Conservation (phyloP, 805 yeast species). For the Naumovozyma baii region DNA sequence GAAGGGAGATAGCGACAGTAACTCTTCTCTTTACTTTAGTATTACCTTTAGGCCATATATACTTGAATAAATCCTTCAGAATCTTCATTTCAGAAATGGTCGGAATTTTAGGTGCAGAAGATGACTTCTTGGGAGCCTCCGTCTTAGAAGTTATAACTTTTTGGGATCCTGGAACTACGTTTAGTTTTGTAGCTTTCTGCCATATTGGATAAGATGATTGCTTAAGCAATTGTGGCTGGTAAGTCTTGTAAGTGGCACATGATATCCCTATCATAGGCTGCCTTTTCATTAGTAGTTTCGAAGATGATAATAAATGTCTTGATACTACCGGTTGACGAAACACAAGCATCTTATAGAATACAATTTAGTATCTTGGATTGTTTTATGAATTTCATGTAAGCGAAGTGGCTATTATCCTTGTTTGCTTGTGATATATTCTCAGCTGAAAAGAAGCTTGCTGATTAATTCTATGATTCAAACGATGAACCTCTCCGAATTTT, state of each 20-base stretch:
- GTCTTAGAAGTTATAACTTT: background rate
- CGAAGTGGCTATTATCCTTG: too few species aligned
- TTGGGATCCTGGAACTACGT: background rate
- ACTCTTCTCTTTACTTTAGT: slow-evolving; percentile 64
- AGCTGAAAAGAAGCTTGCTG: background rate
- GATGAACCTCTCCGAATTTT: too few species aligned
- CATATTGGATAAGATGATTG: background rate
- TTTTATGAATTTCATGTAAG: too few species aligned
- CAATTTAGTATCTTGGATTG: too few species aligned
- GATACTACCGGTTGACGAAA: background rate
- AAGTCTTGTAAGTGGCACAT: background rate
- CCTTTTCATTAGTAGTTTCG: background rate
- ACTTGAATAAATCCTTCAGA: slow-evolving; percentile 51
- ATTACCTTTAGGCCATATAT: slow-evolving; percentile 75
- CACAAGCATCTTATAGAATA: background rate
- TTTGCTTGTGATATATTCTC: too few species aligned
- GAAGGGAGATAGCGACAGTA: slow-evolving; percentile 57
- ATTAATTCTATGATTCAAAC: background rate
- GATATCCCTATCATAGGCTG: background rate
- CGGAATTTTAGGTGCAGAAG: slow-evolving; percentile 12
- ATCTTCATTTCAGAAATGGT: slow-evolving; percentile 39
- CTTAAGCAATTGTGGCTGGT: background rate
- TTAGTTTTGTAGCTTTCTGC: background rate
- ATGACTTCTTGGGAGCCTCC: background rate
- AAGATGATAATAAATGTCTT: background rate